Base-by-base conservation (phyloP, 73 alveolate genomes). In the Loxodes magnus region DNA sequence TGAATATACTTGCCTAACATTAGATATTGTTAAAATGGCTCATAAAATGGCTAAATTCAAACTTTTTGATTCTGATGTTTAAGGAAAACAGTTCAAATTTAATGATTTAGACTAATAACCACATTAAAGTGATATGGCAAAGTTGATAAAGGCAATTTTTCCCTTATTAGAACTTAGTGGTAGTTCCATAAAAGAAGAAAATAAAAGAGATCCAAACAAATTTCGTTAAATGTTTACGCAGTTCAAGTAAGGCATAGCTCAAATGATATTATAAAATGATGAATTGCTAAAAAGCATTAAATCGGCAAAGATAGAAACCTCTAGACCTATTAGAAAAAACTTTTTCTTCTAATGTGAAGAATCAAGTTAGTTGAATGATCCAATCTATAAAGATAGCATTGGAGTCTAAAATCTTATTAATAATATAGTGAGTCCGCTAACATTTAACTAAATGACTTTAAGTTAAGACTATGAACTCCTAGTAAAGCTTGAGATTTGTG, bases 401-500 rank as follows among this genome's bases (percentile, higher is more conserved):
- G 15, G 27, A 46, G 22, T 46, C 27, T 16, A 46, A 19, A 24
- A 46, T 25, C 34, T 46, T 21, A 25, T 2, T 46, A 19, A n/a
- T n/a, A 10, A 25, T 24, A 14, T 17, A n/a, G 22, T 12, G 6
- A 46, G 26, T 2, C 59, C 22, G 27, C 7, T 9, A 14, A 20
- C 59, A 5, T 46, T 46, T 9, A 9, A 46, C 5, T 14, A 24
- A 1, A 16, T 19, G 9, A 41, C 22, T 1, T 9, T n/a, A n/a
- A n/a, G 27, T 7, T 25, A 46, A 24, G 17, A 22, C n/a, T 12
- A 12, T 24, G 53, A 46, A 10, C 28, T 25, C 17, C 22, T 37
- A 46, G 27, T 46, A 17, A 46, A 46, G 17, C 28, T 46, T 20
- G 27, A 46, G 27, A 46, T 46, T 1, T 46, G 59, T 19, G n/a